These are phyloP conservation scores for Rhododendron simsii DNA, from an alignment of 148 eudicot species.

Conservation along the genomic window DNA sequence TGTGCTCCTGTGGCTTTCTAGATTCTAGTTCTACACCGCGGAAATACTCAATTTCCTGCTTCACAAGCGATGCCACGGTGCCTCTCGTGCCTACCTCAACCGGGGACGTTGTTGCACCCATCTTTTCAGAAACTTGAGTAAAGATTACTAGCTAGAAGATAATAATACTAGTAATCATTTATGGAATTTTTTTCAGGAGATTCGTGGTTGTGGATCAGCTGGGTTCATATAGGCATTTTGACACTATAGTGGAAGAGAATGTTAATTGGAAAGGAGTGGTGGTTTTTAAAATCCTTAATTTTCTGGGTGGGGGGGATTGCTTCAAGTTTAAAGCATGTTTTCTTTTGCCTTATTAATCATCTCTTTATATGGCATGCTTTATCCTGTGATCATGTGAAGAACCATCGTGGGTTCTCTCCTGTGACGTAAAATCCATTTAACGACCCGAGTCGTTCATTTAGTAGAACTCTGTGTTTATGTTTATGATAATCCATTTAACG, in stretches of 20 bases:
- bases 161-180: background rate
- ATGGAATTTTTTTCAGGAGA: slow-evolving; percentile 17
- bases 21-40: slow-evolving; percentile 34
- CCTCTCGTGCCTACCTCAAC: slow-evolving; percentile 83
- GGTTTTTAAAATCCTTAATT: slow-evolving; percentile 5
- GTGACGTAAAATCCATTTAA: background rate
- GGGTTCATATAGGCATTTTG: slow-evolving; percentile 22
- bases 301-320: slow-evolving; percentile 26
- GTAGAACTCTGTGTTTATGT: background rate
- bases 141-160: background rate
- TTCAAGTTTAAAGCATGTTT: slow-evolving; percentile 25
- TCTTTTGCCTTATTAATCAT: slow-evolving; percentile 22
- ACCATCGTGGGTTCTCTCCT: background rate
- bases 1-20: slow-evolving; percentile 21
- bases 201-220: slow-evolving; percentile 18
- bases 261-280: background rate
- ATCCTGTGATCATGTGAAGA: background rate
- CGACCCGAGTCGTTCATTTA: background rate
- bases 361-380: slow-evolving; percentile 18
- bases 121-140: background rate
- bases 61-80: slow-evolving; percentile 74
- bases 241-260: background rate
- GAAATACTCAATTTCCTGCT: slow-evolving; percentile 75
- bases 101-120: slow-evolving; percentile 41
- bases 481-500: too few species aligned